phyloP scores from a whole-genome alignment of 108 stramenopile species.

The Skeletonema tropicum region DNA sequence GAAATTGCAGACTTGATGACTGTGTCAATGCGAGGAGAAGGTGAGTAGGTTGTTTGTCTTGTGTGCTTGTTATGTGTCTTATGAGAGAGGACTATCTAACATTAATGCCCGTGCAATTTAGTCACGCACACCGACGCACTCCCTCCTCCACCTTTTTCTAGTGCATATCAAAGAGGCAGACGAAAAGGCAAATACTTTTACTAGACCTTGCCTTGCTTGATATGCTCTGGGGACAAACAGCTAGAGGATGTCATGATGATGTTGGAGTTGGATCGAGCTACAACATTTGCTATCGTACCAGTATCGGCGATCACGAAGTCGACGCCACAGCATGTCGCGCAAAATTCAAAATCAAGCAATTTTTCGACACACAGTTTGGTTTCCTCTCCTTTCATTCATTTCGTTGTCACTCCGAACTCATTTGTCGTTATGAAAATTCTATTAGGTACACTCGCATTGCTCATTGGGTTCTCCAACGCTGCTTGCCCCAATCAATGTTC shows the following conservation, averaged over 20 bases:
- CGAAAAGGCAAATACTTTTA: background rate
- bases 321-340: too few species aligned
- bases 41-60: background rate
- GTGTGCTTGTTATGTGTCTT: background rate
- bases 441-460: slow-evolving; percentile 12
- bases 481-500: slow-evolving; percentile 66
- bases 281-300: too few species aligned
- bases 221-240: too few species aligned
- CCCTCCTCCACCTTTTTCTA: slow-evolving; percentile 71
- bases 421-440: background rate
- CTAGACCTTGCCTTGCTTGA: background rate
- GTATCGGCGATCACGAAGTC: too few species aligned
- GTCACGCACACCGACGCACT: slow-evolving; percentile 65
- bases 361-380: too few species aligned
- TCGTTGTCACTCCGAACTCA: background rate
- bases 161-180: slow-evolving; percentile 58
- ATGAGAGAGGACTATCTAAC: background rate
- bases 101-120: background rate
- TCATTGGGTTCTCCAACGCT: slow-evolving; percentile 35
- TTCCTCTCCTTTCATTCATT: background rate
- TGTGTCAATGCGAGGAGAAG: slow-evolving; percentile 77
- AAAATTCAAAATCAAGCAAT: too few species aligned
- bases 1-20: slow-evolving; percentile 75
- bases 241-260: too few species aligned
- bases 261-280: too few species aligned